Percentiles rank a stretch among this genome's conserved stretches.
Evolutionary conservation across 1,284 basidiomycete genomes (phyloP).

Genomic region (Afroboletus lepidellus): DNA sequence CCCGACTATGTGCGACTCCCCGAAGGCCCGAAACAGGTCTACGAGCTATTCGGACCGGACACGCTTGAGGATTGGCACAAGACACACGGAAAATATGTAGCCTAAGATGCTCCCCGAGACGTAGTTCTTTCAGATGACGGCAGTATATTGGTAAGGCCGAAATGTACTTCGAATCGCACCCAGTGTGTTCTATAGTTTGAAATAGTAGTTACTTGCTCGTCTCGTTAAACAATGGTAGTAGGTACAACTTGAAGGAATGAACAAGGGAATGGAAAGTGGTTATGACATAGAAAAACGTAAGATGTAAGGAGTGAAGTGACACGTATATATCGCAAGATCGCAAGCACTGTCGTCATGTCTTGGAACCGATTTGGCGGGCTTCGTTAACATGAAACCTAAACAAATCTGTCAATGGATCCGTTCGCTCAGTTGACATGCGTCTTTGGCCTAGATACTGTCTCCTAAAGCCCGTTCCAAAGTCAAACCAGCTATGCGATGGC

Average conservation of each 20-base stretch:
- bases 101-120: constrained; percentile 1
- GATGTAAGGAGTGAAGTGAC: too few relatives aligned
- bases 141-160: too few relatives aligned
- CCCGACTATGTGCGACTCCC: constrained; percentile 59
- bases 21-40: constrained; percentile 49
- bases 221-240: too few relatives aligned
- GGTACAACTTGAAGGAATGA: too few relatives aligned
- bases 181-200: too few relatives aligned
- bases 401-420: neutral
- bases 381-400: constrained; percentile 48
- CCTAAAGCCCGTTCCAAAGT: constrained; percentile 72
- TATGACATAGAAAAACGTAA: constrained; percentile 6
- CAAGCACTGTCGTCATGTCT: constrained; percentile 10
- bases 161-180: too few relatives aligned
- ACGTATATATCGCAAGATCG: neutral
- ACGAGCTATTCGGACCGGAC: constrained; percentile 40
- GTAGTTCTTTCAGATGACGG: neutral
- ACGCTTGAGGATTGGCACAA: constrained; percentile 60
- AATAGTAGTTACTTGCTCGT: too few relatives aligned
- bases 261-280: constrained; percentile 11
- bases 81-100: constrained; percentile 42
- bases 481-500: constrained; percentile 23
- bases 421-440: constrained; percentile 33
- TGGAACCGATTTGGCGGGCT: constrained; percentile 58
- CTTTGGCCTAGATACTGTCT: constrained; percentile 74